Conservation (phyloP, 202 grass and related monocot species). For the Tripidium arundinaceum region DNA sequence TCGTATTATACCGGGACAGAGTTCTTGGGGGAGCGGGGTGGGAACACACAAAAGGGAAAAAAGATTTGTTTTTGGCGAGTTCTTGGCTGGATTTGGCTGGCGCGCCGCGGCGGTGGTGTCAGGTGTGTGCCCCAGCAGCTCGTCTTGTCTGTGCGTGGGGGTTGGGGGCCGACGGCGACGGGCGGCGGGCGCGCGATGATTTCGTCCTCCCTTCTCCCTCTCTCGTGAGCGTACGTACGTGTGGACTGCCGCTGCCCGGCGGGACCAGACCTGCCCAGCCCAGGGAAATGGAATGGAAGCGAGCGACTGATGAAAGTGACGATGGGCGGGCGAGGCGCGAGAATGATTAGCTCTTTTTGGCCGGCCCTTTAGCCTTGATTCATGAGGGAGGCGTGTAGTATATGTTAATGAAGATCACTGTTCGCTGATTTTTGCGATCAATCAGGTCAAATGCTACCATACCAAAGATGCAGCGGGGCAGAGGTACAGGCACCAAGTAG, state of each 20-base stretch:
- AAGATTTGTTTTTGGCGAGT: neutral
- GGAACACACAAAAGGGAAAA: neutral
- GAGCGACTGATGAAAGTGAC: neutral
- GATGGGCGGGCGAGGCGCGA: neutral
- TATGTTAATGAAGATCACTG: neutral
- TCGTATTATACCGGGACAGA: constrained; percentile 12
- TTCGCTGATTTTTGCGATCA: neutral
- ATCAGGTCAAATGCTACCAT: neutral
- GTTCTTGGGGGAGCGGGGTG: neutral
- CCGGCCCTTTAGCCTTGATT: neutral
- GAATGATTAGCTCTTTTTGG: neutral
- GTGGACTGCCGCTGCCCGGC: constrained; percentile 10
- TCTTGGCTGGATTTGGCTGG: constrained; percentile 35
- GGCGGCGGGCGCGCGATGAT: constrained; percentile 24
- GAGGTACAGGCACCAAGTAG: too few relatives aligned
- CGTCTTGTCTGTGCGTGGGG: constrained; percentile 31
- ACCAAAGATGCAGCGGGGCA: too few relatives aligned
- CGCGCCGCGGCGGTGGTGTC: neutral
- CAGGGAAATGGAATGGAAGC: neutral
- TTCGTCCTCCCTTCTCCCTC: neutral
- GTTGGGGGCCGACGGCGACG: constrained; percentile 5
- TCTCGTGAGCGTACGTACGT: neutral
- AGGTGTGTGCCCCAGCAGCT: neutral
- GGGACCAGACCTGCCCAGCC: neutral
- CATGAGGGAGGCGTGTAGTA: neutral